Evolutionary conservation across 129 eudicot genomes (phyloP).

Genomic region (Flaveria linearis): DNA sequence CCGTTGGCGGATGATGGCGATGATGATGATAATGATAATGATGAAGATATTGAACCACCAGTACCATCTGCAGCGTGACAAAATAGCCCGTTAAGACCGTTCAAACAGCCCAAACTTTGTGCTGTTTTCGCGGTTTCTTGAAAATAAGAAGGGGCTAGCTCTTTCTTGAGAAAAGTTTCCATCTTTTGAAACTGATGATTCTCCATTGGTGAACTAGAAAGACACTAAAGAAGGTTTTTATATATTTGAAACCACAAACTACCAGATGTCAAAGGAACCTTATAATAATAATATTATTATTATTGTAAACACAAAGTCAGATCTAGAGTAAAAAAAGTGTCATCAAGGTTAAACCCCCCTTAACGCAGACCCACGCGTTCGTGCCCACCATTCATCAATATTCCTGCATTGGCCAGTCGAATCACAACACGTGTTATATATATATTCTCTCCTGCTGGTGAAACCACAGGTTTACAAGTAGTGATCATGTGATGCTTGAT

Average conservation of each 20-base stretch:
- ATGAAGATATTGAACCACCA: conserved; percentile 28
- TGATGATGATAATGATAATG: background rate
- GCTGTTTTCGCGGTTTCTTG: conserved; percentile 33
- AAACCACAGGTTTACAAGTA: conserved; percentile 39
- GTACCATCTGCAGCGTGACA: background rate
- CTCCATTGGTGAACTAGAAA: conserved; percentile 49
- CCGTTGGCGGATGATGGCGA: conserved; percentile 17
- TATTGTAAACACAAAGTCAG: conserved; percentile 33
- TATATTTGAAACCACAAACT: conserved; percentile 20
- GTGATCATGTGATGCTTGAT: conserved; percentile 39
- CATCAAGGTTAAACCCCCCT: conserved; percentile 35
- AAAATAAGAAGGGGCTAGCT: conserved; percentile 31
- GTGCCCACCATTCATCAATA: conserved; percentile 61
- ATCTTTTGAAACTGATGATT: conserved; percentile 50
- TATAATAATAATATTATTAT: conserved; percentile 20
- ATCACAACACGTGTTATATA: conserved; percentile 39
- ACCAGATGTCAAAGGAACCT: conserved; percentile 34
- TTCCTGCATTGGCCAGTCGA: conserved; percentile 37
- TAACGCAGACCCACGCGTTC: conserved; percentile 39
- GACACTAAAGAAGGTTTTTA: conserved; percentile 30
- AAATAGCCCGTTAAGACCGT: conserved; percentile 24
- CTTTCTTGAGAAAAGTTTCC: conserved; percentile 47
- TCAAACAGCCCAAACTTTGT: conserved; percentile 33
- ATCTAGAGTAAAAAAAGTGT: conserved; percentile 33
- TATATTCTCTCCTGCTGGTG: conserved; percentile 50